A percentile compares a stretch with the other conserved stretches of the same genome.
Conservation (phyloP, 306 rosid species). For the Dalbergia cochinchinensis region DNA sequence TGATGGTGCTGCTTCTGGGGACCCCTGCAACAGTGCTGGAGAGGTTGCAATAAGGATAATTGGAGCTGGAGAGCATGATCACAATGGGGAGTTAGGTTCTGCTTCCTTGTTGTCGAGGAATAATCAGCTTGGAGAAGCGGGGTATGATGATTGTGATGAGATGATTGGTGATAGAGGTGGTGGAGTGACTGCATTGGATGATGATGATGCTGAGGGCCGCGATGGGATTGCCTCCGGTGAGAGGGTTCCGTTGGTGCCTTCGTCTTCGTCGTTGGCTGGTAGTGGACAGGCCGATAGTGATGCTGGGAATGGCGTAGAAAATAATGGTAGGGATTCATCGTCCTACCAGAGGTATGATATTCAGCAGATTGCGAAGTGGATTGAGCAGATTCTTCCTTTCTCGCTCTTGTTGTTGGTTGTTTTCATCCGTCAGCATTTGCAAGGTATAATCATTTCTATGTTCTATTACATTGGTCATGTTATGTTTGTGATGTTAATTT, state of each 20-base stretch:
- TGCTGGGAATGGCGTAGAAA: conserved; percentile 55
- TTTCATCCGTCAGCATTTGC: conserved; percentile 93
- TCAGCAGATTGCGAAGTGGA: conserved; percentile 84
- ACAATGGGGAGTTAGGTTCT: conserved; percentile 36
- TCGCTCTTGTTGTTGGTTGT: conserved; percentile 76
- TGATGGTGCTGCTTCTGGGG: conserved; percentile 5
- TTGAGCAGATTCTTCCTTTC: conserved; percentile 92
- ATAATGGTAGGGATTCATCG: conserved; percentile 59
- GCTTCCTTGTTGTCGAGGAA: conserved; percentile 29
- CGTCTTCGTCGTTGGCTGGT: conserved; percentile 57
- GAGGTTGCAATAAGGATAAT: conserved; percentile 85
- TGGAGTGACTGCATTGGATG: conserved; percentile 48
- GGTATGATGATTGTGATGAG: conserved; percentile 51
- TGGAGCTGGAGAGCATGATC: conserved; percentile 67
- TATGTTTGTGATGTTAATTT: conserved; percentile 28
- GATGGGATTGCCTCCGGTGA: conserved; percentile 42
- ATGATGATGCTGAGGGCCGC: conserved; percentile 51
- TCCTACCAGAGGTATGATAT: conserved; percentile 82
- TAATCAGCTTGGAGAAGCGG: conserved; percentile 48
- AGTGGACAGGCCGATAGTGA: conserved; percentile 52
- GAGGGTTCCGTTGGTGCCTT: conserved; percentile 63
- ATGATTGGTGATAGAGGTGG: conserved; percentile 51
- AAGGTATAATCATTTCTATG: conserved; percentile 60
- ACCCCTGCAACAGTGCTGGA: conserved; percentile 51
- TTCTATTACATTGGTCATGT: conserved; percentile 15